Base-by-base conservation (phyloP, 495 filamentous ascomycete genomes). In the Hypomontagnella submonticulosa region DNA sequence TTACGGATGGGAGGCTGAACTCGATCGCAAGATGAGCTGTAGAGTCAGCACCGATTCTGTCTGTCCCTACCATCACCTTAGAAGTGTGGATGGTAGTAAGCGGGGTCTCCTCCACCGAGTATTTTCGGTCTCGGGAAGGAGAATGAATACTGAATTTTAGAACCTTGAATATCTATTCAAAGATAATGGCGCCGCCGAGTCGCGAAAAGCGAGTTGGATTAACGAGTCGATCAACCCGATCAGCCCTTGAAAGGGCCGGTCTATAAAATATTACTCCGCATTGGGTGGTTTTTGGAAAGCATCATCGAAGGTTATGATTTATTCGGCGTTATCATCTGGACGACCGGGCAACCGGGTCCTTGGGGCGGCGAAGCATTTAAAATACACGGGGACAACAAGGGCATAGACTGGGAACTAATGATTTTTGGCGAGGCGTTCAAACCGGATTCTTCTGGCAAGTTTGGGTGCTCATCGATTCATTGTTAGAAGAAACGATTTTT, bases 1-100 rank as follows among this genome's bases (percentile, higher is more conserved):
- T 5, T 83, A 83, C 34, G 80, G 80, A n/a, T 83, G 80, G 80
- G 80, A 83, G 47, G 78, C 76, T 10, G 79, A 79, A 68, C 70
- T 80, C 4, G 67, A 69, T n/a, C 70, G 70, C 44, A 69, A 75
- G 62, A 43, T 67, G 43, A 68, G 59, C 15, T 70, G 57, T 34
- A 41, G 57, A 47, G 62, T 70, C 12, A 57, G 46, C 46, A 47
- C 38, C 19, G 48, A 61, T 47, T 27, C 56, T 11, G 33, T 58
- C 27, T 70, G 52, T 34, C 23, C 61, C 15, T 66, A 46, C 27
- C 63, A 23, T 20, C 51, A 57, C 27, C 74, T 66, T 43, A 70
- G 68, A 6, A 71, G 73, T 13, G 52, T 66, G 4, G 71, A 74
- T n/a, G 69, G 76, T 4, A 70, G 71, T 44, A 77, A 72, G 52